Evolutionary conservation across 495 filamentous ascomycete species (phyloP), one percentile per base, ranked within the genome.

Genomic region (Neurospora sp.): DNA sequence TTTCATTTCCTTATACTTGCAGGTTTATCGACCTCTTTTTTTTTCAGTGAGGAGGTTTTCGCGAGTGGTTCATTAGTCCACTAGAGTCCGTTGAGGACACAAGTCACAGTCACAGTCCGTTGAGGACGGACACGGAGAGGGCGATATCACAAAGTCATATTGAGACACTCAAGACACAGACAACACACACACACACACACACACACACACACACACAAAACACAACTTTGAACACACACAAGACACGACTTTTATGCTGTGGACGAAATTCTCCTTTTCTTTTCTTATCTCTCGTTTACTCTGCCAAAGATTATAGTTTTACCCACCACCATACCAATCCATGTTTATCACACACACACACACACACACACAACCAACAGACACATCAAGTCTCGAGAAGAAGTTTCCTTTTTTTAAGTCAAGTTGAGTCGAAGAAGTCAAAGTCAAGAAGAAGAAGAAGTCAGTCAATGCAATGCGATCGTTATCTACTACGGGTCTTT

Each of bases 231-330:
- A 65, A 65, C 53, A 65, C 53, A 53, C 53, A 65, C 53, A 68
- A 20, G 39, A 37, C 53, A 59, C 72, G 22, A 69, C 72, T 44
- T 68, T 75, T 16, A 75, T 69, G 74, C 74, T 69, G 39, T 72
- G 68, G 38, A 75, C 71, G 74, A 75, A 69, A 61, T 73, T 73
- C 44, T 68, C 31, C 69, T 40, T 31, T 42, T 22, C 16, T 70
- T 45, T 39, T 20, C 14, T 53, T 42, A n/a, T 27, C 68, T 69
- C 53, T 65, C 53, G 27, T 65, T 61, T 61, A 61, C 22, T 61
- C 6, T 31, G 16, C 27, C 22, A 65, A 61, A 61, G 14, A 35
- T 65, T 65, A 65, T 65, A 65, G 53, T 37, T 53, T 27, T 35
- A 65, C 53, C 27, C 14, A 35, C 35, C 4, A 59, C 5, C 53